Conservation (phyloP, 2,329 filamentous ascomycete species). For the Cercospora sojina region DNA sequence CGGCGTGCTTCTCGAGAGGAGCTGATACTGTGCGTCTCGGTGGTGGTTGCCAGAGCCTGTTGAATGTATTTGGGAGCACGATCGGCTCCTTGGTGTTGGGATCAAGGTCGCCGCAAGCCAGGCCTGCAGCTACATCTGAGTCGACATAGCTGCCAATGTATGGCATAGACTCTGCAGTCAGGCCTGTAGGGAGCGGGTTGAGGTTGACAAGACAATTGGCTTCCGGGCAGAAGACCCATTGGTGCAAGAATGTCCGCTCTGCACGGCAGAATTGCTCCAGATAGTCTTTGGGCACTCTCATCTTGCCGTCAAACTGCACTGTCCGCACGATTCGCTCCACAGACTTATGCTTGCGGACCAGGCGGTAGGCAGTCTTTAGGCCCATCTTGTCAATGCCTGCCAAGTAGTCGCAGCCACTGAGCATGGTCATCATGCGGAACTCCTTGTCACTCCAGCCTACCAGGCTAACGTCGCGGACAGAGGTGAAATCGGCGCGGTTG, state of each 20-base stretch:
- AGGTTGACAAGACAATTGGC: slow-evolving; percentile 71
- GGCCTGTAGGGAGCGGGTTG: slow-evolving; percentile 62
- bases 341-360: slow-evolving; percentile 85
- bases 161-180: slow-evolving; percentile 68
- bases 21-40: slow-evolving; percentile 39
- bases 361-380: slow-evolving; percentile 86
- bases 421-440: slow-evolving; percentile 91
- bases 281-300: slow-evolving; percentile 76
- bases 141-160: slow-evolving; percentile 68
- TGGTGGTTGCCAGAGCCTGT: slow-evolving; percentile 28
- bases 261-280: slow-evolving; percentile 78
- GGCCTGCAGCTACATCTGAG: slow-evolving; percentile 65
- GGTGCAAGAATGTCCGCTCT: slow-evolving; percentile 88
- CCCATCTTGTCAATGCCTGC: slow-evolving; percentile 80
- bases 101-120: slow-evolving; percentile 80
- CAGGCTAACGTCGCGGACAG: slow-evolving; percentile 82
- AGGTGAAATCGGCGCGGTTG: slow-evolving; percentile 81
- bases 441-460: slow-evolving; percentile 89
- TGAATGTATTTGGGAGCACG: slow-evolving; percentile 39
- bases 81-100: slow-evolving; percentile 79
- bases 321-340: slow-evolving; percentile 79
- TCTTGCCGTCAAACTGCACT: slow-evolving; percentile 86
- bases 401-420: slow-evolving; percentile 97
- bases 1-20: slow-evolving; percentile 56
- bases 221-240: slow-evolving; percentile 86